These are phyloP conservation scores for Botrytis hyacinthi DNA, from an alignment of 2,329 filamentous ascomycete genomes.

Conservation along the genomic window DNA sequence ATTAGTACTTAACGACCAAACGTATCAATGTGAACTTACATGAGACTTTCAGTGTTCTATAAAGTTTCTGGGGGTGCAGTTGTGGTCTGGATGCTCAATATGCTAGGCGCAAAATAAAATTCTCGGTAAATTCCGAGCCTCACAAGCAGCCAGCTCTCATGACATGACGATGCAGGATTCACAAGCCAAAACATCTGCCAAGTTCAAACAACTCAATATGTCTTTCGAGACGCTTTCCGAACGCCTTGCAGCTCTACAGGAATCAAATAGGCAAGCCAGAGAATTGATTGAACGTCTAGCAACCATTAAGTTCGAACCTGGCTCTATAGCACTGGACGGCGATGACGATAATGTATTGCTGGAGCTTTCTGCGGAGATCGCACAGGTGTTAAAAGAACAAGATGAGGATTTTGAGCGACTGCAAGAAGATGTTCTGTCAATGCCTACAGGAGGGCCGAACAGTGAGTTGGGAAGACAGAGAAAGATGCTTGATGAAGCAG, in stretches of 20 bases:
- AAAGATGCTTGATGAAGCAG: constrained; percentile 62
- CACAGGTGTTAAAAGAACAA: constrained; percentile 70
- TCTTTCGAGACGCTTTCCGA: constrained; percentile 61
- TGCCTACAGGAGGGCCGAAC: constrained; percentile 52
- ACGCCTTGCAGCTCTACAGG: constrained; percentile 59
- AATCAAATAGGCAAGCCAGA: constrained; percentile 56
- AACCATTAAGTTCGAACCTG: constrained; percentile 57
- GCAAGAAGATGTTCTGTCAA: constrained; percentile 66
- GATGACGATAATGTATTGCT: constrained; percentile 53
- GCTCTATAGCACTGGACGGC: constrained; percentile 51
- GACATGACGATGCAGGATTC: background rate
- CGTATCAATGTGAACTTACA: constrained; percentile 1
- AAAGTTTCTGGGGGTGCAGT: background rate
- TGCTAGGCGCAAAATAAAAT: constrained; percentile 12
- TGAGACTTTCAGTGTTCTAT: background rate
- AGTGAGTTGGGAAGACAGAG: constrained; percentile 60
- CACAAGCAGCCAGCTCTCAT: constrained; percentile 6
- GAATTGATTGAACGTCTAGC: constrained; percentile 60
- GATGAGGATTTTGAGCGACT: constrained; percentile 83
- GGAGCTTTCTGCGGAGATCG: constrained; percentile 79
- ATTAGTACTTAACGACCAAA: background rate
- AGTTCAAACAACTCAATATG: constrained; percentile 43
- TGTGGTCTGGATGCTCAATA: constrained; percentile 7
- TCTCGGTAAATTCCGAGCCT: constrained; percentile 13
- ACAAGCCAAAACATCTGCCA: background rate